Evolutionary conservation across 2,329 filamentous ascomycete genomes (phyloP), one percentile per base, ranked within the genome.

Genomic region (Pseudocercospora eumusae): DNA sequence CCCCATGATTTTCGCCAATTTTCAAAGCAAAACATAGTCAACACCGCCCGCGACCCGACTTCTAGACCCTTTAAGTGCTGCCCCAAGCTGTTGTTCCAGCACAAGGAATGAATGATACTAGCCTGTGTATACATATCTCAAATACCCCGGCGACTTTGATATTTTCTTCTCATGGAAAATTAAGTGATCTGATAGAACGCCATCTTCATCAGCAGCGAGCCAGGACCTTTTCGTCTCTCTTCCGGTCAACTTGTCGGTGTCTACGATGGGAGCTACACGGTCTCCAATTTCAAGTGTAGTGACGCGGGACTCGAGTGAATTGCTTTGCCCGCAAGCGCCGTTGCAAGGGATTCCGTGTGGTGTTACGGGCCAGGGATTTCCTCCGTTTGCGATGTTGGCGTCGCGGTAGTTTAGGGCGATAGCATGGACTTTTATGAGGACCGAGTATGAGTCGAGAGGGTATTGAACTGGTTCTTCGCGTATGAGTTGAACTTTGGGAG

Each of bases 71-170:
- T 77, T 78, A n/a, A 73, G 54, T 18, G 63, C 63, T 27, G 59
- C 60, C 60, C 59, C 62, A 72, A 0, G 86, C 86, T 5, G 87
- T 88, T 23, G 87, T 78, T 1, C 80, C 81, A 0, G 86, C 85
- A 60, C 86, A 83, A 13, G 85, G 84, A n/a, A n/a, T n/a, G 5
- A 4, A 88, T 69, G 36, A 83, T 85, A 20, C 79, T 77, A n/a
- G n/a, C n/a, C n/a, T 0, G 84, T 86, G 73, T 88, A 84, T 61
- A 84, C 82, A 60, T 84, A 79, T 6, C 75, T 78, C 56, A 89
- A 68, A 70, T 87, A 83, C 0, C 75, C 76, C 0, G 86, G 86
- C 0, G 80, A 78, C 54, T 73, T 78, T 28, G 88, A 73, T 0
- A 80, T 80, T 18, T 77, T 54, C 45, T 69, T 63, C 8, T 68